Conservation (phyloP, 139 green algal genomes). For the Pycnococcus provasolii region DNA sequence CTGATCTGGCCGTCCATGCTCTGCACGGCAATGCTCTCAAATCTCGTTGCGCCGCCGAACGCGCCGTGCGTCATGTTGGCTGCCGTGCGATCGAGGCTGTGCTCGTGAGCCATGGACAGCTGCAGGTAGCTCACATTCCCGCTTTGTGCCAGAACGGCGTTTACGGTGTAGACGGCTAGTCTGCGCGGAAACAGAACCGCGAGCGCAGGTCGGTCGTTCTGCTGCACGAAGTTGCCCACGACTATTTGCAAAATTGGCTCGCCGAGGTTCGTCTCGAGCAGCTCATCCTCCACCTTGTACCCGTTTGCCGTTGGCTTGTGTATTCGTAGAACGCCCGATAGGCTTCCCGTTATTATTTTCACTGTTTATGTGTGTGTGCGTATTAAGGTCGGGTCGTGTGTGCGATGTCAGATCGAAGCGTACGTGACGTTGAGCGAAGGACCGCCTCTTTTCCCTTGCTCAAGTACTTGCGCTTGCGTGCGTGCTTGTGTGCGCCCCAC, state of each 20-base stretch:
- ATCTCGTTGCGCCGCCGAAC: constrained; percentile 25
- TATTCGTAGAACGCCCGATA: constrained; percentile 48
- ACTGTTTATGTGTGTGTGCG: constrained; percentile 16
- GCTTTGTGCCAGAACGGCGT: background rate
- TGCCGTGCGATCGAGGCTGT: constrained; percentile 48
- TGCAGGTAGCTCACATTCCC: constrained; percentile 12
- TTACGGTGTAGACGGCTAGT: constrained; percentile 43
- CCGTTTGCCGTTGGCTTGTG: constrained; percentile 35
- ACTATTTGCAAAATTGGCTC: constrained; percentile 17
- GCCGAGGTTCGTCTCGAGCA: constrained; percentile 16
- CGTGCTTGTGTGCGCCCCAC: too few species aligned
- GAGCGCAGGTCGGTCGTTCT: constrained; percentile 16
- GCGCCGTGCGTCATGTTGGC: constrained; percentile 44
- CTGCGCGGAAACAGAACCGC: constrained; percentile 50
- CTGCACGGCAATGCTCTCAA: constrained; percentile 50
- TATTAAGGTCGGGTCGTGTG: background rate
- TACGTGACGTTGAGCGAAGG: too few species aligned
- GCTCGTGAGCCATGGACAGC: constrained; percentile 41
- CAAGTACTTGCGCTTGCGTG: too few species aligned
- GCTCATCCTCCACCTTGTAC: constrained; percentile 40
- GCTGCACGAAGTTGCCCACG: background rate
- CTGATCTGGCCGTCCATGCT: constrained; percentile 53
- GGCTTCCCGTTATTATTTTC: constrained; percentile 49
- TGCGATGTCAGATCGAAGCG: background rate
- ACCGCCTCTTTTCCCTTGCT: too few species aligned